Evolutionary conservation across 164 flowering plant species (phyloP), one percentile per base, ranked within the genome.

Genomic region (Piper betle): DNA sequence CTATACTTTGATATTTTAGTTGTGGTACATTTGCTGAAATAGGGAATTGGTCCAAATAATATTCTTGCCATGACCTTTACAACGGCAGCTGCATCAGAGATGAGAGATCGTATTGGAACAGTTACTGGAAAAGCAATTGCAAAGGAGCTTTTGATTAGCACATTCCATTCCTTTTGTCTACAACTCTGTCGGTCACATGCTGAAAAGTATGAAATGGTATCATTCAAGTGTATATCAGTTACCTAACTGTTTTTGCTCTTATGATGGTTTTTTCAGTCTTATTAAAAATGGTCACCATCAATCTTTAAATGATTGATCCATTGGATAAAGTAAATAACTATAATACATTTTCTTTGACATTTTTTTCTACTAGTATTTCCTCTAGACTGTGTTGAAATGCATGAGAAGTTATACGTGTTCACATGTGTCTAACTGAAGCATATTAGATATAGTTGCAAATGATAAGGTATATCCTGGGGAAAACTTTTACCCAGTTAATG

Each of bases 51-150:
- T 70, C 82, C 96, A 46, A 76, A 88, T 74, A 73, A 89, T 65
- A 82, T 92, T 71, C 74, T 92, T 58, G 98, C 98, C 39, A 92
- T 89, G 98, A 92, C 98, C 60, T 92, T 92, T 79, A 92, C 98
- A 39, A 92, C 93, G 20, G 91, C 96, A 33, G 98, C 96, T 58
- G 96, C 93, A 64, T 82, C 96, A 65, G 98, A 92, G 74, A 89
- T 92, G 98, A 84, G 95, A 67, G 96, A 85, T 55, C 81, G 98
- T 38, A 82, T 92, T 74, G 93, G 80, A 59, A 63, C 76, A 52
- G 81, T 85, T 57, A 86, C 93, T 66, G 98, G 98, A 66, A 92
- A 89, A 71, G 65, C 73, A 67, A 72, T 65, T 55, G 89, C 96
- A 11, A 92, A 87, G 69, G 87, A 85, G 59, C 79, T 92, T 62